Evolutionary conservation across 2,329 filamentous ascomycete species (phyloP).

Genomic region (Knufia petricola): DNA sequence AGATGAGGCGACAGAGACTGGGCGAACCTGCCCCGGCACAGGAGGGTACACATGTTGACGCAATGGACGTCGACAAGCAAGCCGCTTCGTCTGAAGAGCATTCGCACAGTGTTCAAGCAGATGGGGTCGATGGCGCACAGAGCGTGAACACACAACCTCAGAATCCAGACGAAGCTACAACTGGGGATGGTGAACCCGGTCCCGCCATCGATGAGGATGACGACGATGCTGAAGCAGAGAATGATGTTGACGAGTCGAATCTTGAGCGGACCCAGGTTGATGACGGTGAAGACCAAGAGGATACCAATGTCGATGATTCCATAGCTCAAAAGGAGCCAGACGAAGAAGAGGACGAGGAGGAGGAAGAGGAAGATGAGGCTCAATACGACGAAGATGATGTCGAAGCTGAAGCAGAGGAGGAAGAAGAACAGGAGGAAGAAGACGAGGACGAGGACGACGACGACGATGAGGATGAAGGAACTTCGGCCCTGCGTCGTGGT

Average conservation of each 20-base stretch:
- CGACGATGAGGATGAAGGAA: slow-evolving; percentile 10
- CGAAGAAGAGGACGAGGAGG: slow-evolving; percentile 11
- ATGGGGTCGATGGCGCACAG: slow-evolving; percentile 39
- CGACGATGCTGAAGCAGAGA: slow-evolving; percentile 16
- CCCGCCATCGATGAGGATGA: slow-evolving; percentile 14
- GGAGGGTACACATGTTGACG: slow-evolving; percentile 10
- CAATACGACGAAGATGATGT: slow-evolving; percentile 12
- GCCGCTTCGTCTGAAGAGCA: slow-evolving; percentile 8
- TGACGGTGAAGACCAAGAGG: slow-evolving; percentile 8
- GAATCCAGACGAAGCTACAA: slow-evolving; percentile 81
- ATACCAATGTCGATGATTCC: slow-evolving; percentile 10
- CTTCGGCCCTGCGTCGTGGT: slow-evolving; percentile 6
- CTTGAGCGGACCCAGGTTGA: neutral
- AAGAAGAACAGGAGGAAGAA: slow-evolving; percentile 13
- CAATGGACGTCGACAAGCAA: slow-evolving; percentile 19
- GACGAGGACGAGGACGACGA: slow-evolving; percentile 12
- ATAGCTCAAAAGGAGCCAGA: slow-evolving; percentile 10
- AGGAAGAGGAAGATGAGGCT: slow-evolving; percentile 13
- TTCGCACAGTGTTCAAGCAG: slow-evolving; percentile 8
- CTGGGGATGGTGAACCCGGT: slow-evolving; percentile 40
- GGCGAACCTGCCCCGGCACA: slow-evolving; percentile 20
- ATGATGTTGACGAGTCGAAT: neutral
- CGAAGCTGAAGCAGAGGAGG: slow-evolving; percentile 7
- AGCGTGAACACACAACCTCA: slow-evolving; percentile 93
- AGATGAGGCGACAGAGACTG: slow-evolving; percentile 20